Evolutionary conservation across 441 rosid species (phyloP).

Genomic region (Erysimum cheiri): DNA sequence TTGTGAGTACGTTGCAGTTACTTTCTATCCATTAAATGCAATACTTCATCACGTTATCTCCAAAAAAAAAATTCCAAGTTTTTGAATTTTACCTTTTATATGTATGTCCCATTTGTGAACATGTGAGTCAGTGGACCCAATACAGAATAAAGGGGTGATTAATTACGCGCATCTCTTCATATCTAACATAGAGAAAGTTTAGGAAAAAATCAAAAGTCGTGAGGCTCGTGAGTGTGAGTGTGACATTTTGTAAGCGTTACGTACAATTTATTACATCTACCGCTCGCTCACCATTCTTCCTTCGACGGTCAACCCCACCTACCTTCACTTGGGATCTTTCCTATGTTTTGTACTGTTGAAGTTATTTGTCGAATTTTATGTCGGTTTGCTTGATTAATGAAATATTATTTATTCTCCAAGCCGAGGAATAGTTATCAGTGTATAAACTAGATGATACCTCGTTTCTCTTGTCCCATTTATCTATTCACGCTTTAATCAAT

Average conservation of each 20-base stretch:
- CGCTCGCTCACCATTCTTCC: slow-evolving; percentile 38
- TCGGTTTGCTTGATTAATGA: neutral
- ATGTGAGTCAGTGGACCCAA: slow-evolving; percentile 19
- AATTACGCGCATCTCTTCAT: neutral
- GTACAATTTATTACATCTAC: slow-evolving; percentile 29
- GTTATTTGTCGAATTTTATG: neutral
- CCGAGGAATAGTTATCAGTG: neutral
- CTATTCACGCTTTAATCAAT: neutral
- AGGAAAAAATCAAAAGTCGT: slow-evolving; percentile 18
- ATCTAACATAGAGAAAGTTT: slow-evolving; percentile 9
- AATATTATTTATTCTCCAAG: neutral
- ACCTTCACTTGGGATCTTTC: slow-evolving; percentile 1
- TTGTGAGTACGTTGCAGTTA: slow-evolving; percentile 12
- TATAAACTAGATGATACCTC: neutral
- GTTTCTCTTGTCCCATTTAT: neutral
- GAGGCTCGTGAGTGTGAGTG: slow-evolving; percentile 14
- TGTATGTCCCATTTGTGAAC: neutral
- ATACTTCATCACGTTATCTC: neutral
- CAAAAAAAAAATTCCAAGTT: neutral
- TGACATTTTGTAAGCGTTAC: slow-evolving; percentile 36
- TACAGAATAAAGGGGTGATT: slow-evolving; percentile 2
- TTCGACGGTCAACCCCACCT: slow-evolving; percentile 16
- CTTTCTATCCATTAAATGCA: slow-evolving; percentile 13
- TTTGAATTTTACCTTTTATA: neutral
- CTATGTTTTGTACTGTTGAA: neutral